phyloP scores from a whole-genome alignment of 768 basidiomycete genomes.

The Auricularia sp. region DNA sequence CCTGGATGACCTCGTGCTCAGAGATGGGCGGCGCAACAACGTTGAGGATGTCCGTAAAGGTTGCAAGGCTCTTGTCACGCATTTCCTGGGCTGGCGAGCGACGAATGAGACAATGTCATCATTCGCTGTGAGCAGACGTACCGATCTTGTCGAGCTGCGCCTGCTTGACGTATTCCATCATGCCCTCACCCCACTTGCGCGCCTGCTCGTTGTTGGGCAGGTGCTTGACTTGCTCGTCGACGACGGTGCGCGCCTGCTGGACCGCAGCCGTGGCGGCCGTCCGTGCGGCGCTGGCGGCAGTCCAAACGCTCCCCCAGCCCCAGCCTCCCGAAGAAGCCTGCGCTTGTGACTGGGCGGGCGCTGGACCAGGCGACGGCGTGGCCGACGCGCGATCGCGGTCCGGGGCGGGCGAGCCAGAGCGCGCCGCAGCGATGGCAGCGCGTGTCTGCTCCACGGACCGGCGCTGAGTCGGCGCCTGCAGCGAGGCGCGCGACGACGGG shows the following conservation, averaged over 20 bases:
- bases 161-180: conserved; percentile 77
- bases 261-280: conserved; percentile 67
- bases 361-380: conserved; percentile 26
- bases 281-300: conserved; percentile 65
- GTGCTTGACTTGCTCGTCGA: conserved; percentile 89
- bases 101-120: conserved; percentile 3
- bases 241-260: conserved; percentile 76
- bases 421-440: conserved; percentile 8
- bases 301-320: conserved; percentile 62
- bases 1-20: conserved; percentile 94
- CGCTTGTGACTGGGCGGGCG: conserved; percentile 10
- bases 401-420: conserved; percentile 10
- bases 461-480: conserved; percentile 29
- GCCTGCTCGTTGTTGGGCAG: conserved; percentile 80
- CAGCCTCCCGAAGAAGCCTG: conserved; percentile 50
- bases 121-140: conserved; percentile 24
- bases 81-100: conserved; percentile 71
- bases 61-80: conserved; percentile 76
- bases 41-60: conserved; percentile 84
- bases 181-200: conserved; percentile 79
- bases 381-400: conserved; percentile 25
- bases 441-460: conserved; percentile 40
- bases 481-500: conserved; percentile 23
- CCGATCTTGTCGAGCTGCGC: conserved; percentile 86
- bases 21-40: conserved; percentile 97